phyloP scores from a whole-genome alignment of 441 rosid species.

The Macaranga tanarius region DNA sequence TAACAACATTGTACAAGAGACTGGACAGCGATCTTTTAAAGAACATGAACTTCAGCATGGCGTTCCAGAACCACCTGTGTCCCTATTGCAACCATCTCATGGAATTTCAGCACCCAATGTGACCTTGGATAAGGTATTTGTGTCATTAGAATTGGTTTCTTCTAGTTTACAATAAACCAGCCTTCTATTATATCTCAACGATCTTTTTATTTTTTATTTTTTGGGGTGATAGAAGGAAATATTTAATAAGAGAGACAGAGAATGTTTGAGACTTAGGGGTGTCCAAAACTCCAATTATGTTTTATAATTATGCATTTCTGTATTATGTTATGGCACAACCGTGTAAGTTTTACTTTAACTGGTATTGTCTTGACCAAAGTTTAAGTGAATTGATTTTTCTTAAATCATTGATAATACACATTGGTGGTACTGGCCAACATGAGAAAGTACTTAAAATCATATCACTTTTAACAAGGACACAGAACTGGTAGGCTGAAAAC shows the following conservation, averaged over 20 bases:
- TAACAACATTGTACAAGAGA: constrained; percentile 19
- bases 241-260: neutral
- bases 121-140: constrained; percentile 38
- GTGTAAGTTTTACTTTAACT: too few relatives aligned
- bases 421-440: neutral
- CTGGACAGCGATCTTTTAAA: constrained; percentile 21
- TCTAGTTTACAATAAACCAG: neutral
- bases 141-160: neutral
- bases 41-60: constrained; percentile 25
- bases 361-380: neutral
- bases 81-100: constrained; percentile 25
- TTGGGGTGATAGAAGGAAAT: neutral
- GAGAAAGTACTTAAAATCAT: neutral
- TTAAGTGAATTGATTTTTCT: neutral
- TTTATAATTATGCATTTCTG: neutral
- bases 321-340: neutral
- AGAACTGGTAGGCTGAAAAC: neutral
- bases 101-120: constrained; percentile 22
- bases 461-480: neutral
- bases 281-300: neutral
- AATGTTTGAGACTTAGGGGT: neutral
- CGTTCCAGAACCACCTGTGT: constrained; percentile 28
- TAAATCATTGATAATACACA: neutral
- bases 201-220: too few relatives aligned
- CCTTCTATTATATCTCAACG: too few relatives aligned